Evolutionary conservation across 2,329 filamentous ascomycete genomes (phyloP), one percentile per base, ranked within the genome.

Genomic region (Parasarocladium wereldwijsianum): DNA sequence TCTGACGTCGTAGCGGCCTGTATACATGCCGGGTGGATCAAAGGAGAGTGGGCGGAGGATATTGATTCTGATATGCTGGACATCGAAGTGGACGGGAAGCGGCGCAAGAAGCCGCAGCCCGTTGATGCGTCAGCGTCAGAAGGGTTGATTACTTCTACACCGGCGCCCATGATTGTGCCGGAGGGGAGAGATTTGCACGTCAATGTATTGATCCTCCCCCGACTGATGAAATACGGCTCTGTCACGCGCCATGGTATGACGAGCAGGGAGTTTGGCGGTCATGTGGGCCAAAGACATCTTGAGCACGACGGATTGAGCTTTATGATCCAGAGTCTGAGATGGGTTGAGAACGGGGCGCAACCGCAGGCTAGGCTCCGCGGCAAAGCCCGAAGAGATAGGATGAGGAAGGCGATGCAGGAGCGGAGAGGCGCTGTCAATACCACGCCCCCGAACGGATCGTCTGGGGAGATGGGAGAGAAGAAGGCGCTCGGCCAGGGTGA

Each of bases 1-100:
- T 93, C 85, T 0, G 90, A 98, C 46, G 74, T 90, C 1, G 68
- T 98, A 15, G 87, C 85, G 0, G 86, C 87, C 3, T 87, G 86
- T 35, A 87, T 98, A 26, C 90, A 98, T 50, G 76, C 76, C 2
- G 90, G 90, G 4, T 96, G 85, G 75, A 79, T 98, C 40, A 75
- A 77, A 24, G 87, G 87, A 19, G 83, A 86, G 43, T 93, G 86
- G 79, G 63, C 73, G 4, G 74, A 85, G 6, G 78, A 83, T 20
- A 69, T 90, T 2, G 80, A 90, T 41, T 61, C 71, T 2, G 59
- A 63, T 9, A 59, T 87, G 52, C 61, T 93, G 8, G 68, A 69
- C 12, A 51, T 75, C 3, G 60, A 66, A 15, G 34, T 38, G 13
- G 43, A 43, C 9, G 40, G 43, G 17, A 52, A 48, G 32, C 46